Base-by-base conservation (phyloP, 1,139 yeast species). In the Candida glucosophila region DNA sequence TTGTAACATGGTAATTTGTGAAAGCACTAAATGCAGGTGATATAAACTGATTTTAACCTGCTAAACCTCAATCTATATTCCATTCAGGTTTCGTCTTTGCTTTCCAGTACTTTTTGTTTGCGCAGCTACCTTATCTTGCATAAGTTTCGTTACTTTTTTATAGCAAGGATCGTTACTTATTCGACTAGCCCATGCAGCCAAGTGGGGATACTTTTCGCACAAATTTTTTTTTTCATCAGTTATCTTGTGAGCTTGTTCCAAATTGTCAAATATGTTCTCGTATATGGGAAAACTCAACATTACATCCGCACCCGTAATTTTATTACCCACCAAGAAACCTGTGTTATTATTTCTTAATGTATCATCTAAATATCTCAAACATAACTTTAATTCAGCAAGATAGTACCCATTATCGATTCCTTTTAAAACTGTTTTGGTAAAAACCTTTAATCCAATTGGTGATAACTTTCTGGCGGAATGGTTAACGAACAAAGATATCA, bases 251-350 rank as follows among this genome's bases (percentile, higher is more conserved):
- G n/a, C n/a, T n/a, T n/a, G n/a, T n/a, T n/a, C n/a, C n/a, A n/a
- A n/a, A 18, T 40, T 32, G 11, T 24, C 23, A 26, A 50, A 50
- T 3, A 52, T 28, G 24, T 41, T 39, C 14, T 45, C 44, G 17
- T 30, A 32, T 19, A 61, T 22, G 1, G 68, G 67, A 43, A 52
- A 62, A n/a, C 43, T 35, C 27, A 60, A 48, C 13, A 57, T 49
- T 19, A 62, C 45, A 34, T 62, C 69, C 2, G 67, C 69, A 5
- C 43, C 64, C 13, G 62, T 45, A 29, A 62, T 43, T 29, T 49
- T 47, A 27, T 43, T 36, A 11, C 64, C 69, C 10, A 60, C 66
- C 34, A 62, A 56, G 30, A 39, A 58, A 3, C 46, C 44, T 7
- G 40, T 35, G 3, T 44, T 40, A 9, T 43, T 43, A 15, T 39